phyloP scores from a whole-genome alignment of 1,284 basidiomycete species.

The Cryptococcus hybrid region DNA sequence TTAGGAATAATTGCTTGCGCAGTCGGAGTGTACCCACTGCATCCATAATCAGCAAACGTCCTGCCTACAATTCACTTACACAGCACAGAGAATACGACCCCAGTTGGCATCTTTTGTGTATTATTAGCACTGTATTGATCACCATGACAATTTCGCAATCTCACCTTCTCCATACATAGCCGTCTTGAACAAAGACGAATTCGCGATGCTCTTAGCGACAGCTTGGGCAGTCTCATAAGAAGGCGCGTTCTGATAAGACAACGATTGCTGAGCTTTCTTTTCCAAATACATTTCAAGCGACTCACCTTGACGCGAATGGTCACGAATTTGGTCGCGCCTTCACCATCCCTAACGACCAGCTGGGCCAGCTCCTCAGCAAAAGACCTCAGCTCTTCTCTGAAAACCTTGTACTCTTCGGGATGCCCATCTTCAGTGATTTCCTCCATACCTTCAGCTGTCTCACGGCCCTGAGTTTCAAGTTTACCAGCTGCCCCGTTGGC shows the following conservation, averaged over 20 bases:
- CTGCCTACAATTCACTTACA: constrained; percentile 44
- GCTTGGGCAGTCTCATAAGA: constrained; percentile 81
- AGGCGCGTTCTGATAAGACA: constrained; percentile 63
- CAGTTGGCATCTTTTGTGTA: constrained; percentile 62
- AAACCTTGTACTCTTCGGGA: constrained; percentile 62
- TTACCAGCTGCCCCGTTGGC: constrained; percentile 82
- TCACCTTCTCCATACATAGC: constrained; percentile 92
- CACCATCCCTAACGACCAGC: constrained; percentile 92
- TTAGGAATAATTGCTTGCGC: constrained; percentile 65
- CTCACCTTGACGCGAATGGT: constrained; percentile 80
- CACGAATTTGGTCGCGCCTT: constrained; percentile 98
- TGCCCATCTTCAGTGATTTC: constrained; percentile 65
- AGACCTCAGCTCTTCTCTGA: constrained; percentile 75
- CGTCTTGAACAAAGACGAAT: constrained; percentile 91
- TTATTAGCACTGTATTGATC: not conserved
- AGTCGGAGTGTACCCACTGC: constrained; percentile 68
- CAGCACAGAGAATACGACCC: constrained; percentile 91
- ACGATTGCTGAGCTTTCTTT: no score
- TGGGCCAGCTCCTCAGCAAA: constrained; percentile 90
- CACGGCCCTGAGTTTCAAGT: constrained; percentile 16
- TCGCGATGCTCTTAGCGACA: constrained; percentile 91
- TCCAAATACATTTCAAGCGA: constrained; percentile 16
- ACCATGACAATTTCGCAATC: constrained; percentile 11
- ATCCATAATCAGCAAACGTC: not conserved
- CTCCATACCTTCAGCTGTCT: constrained; percentile 35